Conservation (phyloP, 768 basidiomycete genomes). For the Suillus alpinus region DNA sequence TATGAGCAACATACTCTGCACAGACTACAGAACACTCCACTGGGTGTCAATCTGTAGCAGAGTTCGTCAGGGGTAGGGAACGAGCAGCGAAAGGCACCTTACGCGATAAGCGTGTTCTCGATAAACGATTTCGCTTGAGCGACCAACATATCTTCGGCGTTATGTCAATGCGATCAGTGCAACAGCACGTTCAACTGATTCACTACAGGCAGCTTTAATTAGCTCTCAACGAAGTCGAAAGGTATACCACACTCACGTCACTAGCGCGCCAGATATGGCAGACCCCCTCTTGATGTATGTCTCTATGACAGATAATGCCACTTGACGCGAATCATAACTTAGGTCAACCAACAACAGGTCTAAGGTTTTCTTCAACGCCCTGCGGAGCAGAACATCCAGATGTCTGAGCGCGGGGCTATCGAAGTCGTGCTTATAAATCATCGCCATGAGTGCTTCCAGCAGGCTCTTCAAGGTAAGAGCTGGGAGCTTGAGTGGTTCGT, state of each 20-base stretch:
- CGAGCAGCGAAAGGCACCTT: conserved; percentile 13
- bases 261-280: conserved; percentile 17
- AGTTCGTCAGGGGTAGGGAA: not conserved
- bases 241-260: conserved; percentile 7
- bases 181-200: conserved; percentile 50
- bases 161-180: conserved; percentile 45
- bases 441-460: conserved; percentile 61
- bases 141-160: conserved; percentile 57
- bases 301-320: conserved; percentile 59
- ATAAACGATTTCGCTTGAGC: conserved; percentile 57
- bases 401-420: conserved; percentile 50
- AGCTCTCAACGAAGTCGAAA: not conserved
- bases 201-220: conserved; percentile 30
- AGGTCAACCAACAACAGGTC: conserved; percentile 51
- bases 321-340: conserved; percentile 66
- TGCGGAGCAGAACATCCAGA: conserved; percentile 51
- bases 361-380: conserved; percentile 49
- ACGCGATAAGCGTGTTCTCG: conserved; percentile 49
- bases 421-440: conserved; percentile 75
- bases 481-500: conserved; percentile 47
- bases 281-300: conserved; percentile 63
- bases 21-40: conserved; percentile 55
- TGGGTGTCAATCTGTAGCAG: conserved; percentile 47
- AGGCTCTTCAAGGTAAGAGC: conserved; percentile 56
- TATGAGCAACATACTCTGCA: conserved; percentile 46